Evolutionary conservation across 2,329 filamentous ascomycete genomes (phyloP), one percentile per base, ranked within the genome.

Genomic region (Nemania sp.): DNA sequence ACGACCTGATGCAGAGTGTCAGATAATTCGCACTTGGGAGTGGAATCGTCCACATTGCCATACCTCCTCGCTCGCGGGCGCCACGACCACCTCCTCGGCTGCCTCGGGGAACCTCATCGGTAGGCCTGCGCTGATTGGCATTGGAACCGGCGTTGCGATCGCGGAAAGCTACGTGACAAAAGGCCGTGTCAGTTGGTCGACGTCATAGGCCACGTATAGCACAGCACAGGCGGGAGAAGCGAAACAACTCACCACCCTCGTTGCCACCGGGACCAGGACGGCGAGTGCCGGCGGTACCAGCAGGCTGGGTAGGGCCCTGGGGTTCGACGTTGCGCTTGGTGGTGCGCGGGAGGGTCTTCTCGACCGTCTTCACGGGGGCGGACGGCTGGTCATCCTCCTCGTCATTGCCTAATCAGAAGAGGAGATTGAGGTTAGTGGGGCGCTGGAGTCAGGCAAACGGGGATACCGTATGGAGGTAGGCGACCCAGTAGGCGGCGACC

Each of bases 271-370:
- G 83, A 68, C 81, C 83, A 70, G 84, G 82, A 75, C 87, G 81
- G 70, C 75, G 81, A 72, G 79, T 79, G 74, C 76, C 77, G 68
- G 75, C 75, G 69, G 75, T 75, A 47, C 68, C 53, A 52, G 62
- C 66, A 68, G 77, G 75, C 71, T 78, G 76, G 59, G 79, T 73
- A 66, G 90, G 87, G 73, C 87, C 85, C 76, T 92, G 87, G 76
- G 87, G 87, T 75, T 90, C 88, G 76, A 85, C 89, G 81, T 94
- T 93, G 82, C 92, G 91, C 89, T 97, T 97, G 76, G 77, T 80
- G 68, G 85, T 85, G 78, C 92, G 89, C 74, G 87, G 82, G 69
- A 83, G 79, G 69, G 87, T 86, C 87, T 95, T 96, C 79, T 97
- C 92, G 76, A 95, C 86, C 77, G 91, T 90, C 87, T 92, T 95